Evolutionary conservation across 108 stramenopile genomes (phyloP).

Genomic region (Licmophora abbreviata): DNA sequence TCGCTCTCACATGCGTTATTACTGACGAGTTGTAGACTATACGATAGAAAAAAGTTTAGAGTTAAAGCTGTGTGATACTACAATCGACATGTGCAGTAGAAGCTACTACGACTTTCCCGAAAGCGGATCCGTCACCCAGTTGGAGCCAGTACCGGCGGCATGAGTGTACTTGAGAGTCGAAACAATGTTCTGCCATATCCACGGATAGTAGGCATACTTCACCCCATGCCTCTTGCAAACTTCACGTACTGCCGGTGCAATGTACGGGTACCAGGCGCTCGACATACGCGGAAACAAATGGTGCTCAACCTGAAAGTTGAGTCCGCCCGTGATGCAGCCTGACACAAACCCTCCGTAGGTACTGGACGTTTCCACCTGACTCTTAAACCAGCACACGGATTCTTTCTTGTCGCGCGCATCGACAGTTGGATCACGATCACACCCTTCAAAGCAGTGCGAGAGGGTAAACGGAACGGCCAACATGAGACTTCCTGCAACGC

Average conservation of each 20-base stretch:
- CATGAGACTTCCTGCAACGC: slow-evolving; percentile 51
- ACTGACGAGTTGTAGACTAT: no score
- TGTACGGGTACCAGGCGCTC: slow-evolving; percentile 94
- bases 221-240: slow-evolving; percentile 91
- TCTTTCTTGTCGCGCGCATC: slow-evolving; percentile 37
- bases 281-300: slow-evolving; percentile 89
- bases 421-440: slow-evolving; percentile 71
- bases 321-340: slow-evolving; percentile 79
- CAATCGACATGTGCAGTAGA: no score
- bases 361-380: slow-evolving; percentile 82
- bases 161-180: slow-evolving; percentile 78
- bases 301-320: slow-evolving; percentile 93
- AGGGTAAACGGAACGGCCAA: slow-evolving; percentile 81
- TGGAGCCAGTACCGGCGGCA: slow-evolving; percentile 64
- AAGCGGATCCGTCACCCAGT: no score
- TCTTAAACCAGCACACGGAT: slow-evolving; percentile 82
- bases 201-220: slow-evolving; percentile 82
- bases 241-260: slow-evolving; percentile 90
- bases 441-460: slow-evolving; percentile 91
- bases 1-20: no score
- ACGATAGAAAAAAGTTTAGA: no score
- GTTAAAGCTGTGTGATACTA: no score
- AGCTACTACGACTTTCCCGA: no score
- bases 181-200: slow-evolving; percentile 66
- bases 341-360: slow-evolving; percentile 83